Evolutionary conservation across 2,329 filamentous ascomycete species (phyloP).

Genomic region (Capronia coronata): DNA sequence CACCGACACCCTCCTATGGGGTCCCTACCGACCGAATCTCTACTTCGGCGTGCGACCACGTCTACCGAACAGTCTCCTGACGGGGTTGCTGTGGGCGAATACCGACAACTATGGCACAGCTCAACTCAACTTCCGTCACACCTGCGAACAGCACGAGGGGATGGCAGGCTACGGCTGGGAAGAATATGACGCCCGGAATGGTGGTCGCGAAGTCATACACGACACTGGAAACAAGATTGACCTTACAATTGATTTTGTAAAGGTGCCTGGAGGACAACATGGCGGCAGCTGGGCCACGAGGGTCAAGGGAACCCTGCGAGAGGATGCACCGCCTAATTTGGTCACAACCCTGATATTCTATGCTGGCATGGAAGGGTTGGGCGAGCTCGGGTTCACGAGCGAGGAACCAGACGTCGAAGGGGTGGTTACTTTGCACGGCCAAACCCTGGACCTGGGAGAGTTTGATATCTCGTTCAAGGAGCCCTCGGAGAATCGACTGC

Average conservation of each 20-base stretch:
- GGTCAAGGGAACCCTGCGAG: constrained; percentile 71
- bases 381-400: constrained; percentile 56
- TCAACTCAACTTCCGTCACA: constrained; percentile 62
- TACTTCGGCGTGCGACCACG: constrained; percentile 88
- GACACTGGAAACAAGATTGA: constrained; percentile 84
- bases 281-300: constrained; percentile 89
- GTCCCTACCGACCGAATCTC: constrained; percentile 85
- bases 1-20: constrained; percentile 87
- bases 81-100: constrained; percentile 81
- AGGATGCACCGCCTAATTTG: constrained; percentile 59
- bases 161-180: constrained; percentile 98
- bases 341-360: constrained; percentile 79
- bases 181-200: constrained; percentile 82
- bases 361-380: constrained; percentile 68
- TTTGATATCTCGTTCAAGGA: constrained; percentile 73
- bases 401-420: constrained; percentile 51
- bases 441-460: constrained; percentile 64
- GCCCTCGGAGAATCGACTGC: constrained; percentile 57
- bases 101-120: constrained; percentile 61
- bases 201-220: constrained; percentile 83
- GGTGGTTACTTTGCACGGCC: constrained; percentile 64
- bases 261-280: constrained; percentile 75
- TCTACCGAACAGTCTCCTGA: constrained; percentile 71
- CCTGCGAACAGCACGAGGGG: constrained; percentile 89
- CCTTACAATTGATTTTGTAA: constrained; percentile 88